Conservation (phyloP, 192 early-diverging fungal genomes). For the Linnemannia schmuckeri region DNA sequence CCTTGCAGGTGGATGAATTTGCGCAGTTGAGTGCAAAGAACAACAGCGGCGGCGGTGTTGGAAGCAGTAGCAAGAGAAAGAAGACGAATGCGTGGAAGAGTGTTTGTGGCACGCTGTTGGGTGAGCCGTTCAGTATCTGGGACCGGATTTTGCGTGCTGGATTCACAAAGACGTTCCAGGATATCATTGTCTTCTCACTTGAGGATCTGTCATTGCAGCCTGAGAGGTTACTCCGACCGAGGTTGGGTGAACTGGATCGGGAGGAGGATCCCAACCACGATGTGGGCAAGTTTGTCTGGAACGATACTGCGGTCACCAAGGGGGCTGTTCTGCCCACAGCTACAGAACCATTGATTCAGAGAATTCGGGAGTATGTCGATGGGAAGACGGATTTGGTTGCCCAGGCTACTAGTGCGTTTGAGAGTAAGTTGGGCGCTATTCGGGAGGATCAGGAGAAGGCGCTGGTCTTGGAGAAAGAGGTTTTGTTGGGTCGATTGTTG, state of each 20-base stretch:
- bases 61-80: conserved; percentile 9
- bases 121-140: conserved; percentile 59
- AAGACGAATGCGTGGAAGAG: conserved; percentile 30
- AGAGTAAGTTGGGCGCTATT: conserved; percentile 18
- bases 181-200: conserved; percentile 52
- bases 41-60: not conserved
- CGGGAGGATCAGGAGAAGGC: conserved; percentile 36
- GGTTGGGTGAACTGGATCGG: conserved; percentile 46
- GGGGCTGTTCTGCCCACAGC: conserved; percentile 24
- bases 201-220: conserved; percentile 59
- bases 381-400: conserved; percentile 51
- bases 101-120: conserved; percentile 53
- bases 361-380: conserved; percentile 34
- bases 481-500: conserved; percentile 1
- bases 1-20: conserved; percentile 54
- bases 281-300: conserved; percentile 44
- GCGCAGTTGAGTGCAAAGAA: conserved; percentile 5
- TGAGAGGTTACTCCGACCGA: conserved; percentile 36
- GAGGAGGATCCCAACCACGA: conserved; percentile 50
- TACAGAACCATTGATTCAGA: conserved; percentile 42
- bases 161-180: conserved; percentile 57
- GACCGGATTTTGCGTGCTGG: conserved; percentile 51
- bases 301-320: conserved; percentile 5
- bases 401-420: conserved; percentile 21
- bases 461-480: conserved; percentile 6